These are phyloP conservation scores for Sporisorium iseilematis-ciliati DNA, from an alignment of 1,284 basidiomycete genomes.

Conservation along the genomic window DNA sequence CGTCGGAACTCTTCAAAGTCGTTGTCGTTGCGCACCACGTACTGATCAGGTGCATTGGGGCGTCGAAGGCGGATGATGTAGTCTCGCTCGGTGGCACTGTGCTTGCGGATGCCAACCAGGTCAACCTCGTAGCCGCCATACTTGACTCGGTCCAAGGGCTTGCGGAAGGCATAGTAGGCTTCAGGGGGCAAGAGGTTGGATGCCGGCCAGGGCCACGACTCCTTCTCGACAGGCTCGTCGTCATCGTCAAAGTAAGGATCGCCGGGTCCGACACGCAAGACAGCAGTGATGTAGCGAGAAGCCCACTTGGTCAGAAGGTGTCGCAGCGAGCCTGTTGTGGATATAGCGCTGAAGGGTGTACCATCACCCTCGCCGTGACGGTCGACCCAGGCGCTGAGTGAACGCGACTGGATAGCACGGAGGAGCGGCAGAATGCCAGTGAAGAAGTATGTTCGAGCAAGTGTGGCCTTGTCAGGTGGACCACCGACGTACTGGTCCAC, in stretches of 20 bases:
- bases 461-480: constrained; percentile 57
- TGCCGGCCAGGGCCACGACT: constrained; percentile 57
- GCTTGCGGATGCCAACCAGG: constrained; percentile 56
- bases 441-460: constrained; percentile 58
- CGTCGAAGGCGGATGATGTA: constrained; percentile 62
- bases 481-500: constrained; percentile 39
- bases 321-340: constrained; percentile 47
- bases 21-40: constrained; percentile 64
- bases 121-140: constrained; percentile 67
- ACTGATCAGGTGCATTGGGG: constrained; percentile 59
- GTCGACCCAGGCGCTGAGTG: constrained; percentile 60
- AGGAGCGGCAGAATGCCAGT: constrained; percentile 56
- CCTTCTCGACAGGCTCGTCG: constrained; percentile 43
- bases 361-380: constrained; percentile 64
- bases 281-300: constrained; percentile 57
- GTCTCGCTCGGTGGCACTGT: constrained; percentile 48
- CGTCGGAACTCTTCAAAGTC: constrained; percentile 63
- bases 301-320: constrained; percentile 53
- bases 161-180: constrained; percentile 63
- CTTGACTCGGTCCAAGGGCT: constrained; percentile 57
- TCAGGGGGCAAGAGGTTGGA: constrained; percentile 63
- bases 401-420: constrained; percentile 61
- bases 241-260: constrained; percentile 55
- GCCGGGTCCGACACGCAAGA: constrained; percentile 57
- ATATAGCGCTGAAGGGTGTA: constrained; percentile 57